Evolutionary conservation across 1,284 basidiomycete species (phyloP), one percentile per base, ranked within the genome.

Genomic region (Austropuccinia psidii): DNA sequence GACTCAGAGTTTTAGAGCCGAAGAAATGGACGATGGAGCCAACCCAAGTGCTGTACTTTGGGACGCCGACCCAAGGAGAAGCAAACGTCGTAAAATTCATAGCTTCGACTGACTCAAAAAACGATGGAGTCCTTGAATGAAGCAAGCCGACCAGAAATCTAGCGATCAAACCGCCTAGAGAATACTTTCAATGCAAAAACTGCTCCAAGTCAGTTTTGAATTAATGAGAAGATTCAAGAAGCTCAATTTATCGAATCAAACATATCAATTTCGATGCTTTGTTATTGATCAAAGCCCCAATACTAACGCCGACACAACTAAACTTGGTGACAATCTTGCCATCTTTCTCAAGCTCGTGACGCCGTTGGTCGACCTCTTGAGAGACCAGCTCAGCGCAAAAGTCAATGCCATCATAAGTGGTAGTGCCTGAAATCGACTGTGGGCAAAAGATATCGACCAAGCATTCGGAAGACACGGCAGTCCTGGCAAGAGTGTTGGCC

Each of bases 71-170:
- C 76, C 91, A 88, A 0, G 91, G 91, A 0, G 91, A 91, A 1
- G 91, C 90, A 68, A 93, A 83, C 0, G 91, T 91, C 65, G 86
- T 86, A 79, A 93, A 91, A 78, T 90, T 90, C 72, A 89, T 84
- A 0, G 90, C 88, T 37, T 83, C 81, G 52, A 90, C 83, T 1
- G 82, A 82, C 1, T 87, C 83, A 79, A 92, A 92, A 81, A 91
- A 89, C 11, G 76, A 77, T 0, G 78, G 78, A 9, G 83, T 82
- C 60, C 85, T 84, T 49, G 88, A 86, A 75, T 87, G 83, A 31
- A 93, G 83, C 50, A 91, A 84, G 1, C 86, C 91, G 66, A 91
- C 82, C 55, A 88, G 84, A 80, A 91, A 93, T 37, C 91, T 86
- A 15, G 88, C 85, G 13, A 93, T 83, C 4, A 93, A 83, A 0